Evolutionary conservation across 2,329 filamentous ascomycete species (phyloP), one percentile per base, ranked within the genome.

Genomic region (Monilinia aucupariae): DNA sequence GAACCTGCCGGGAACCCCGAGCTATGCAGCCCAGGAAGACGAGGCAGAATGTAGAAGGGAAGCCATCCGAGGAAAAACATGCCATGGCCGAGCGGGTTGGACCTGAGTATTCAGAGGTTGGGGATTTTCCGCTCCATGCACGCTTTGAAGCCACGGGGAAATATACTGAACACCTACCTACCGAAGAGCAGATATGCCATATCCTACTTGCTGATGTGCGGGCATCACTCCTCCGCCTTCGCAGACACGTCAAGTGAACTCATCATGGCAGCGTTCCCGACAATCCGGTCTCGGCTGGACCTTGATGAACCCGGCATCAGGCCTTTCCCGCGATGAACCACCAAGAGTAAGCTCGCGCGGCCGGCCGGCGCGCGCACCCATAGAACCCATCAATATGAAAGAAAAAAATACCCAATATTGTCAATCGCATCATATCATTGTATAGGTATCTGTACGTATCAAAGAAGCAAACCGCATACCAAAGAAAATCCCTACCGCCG

Each of bases 391-490:
- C 17, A 45, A 55, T 27, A 30, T 13, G 12, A n/a, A 37, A 17
- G 3, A n/a, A 37, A 17, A 3, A 41, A 7, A 13, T 15, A 32
- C n/a, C 43, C 43, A 55, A 12, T 5, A 12, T 12, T 17, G 32
- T 13, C 10, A 8, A 20, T 30, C 52, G 30, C 15, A 43, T 43
- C 37, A 55, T 12, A 55, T 30, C 25, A 45, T 43, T 22, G 39
- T 32, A n/a, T n/a, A 55, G 13, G 20, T 43, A 45, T 45, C 53
- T 56, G 41, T 47, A 47, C 6, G 41, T 47, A 47, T 56, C 53
- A 45, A 43, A 15, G 8, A 22, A 47, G 32, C 12, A 39, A 25
- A 12, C 27, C 12, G 12, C 17, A 27, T 17, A n/a, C 13, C 27
- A 17, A 22, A n/a, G 4, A 34, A 56, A 56, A 34, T 7, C n/a